Evolutionary conservation across 73 alveolate genomes (phyloP).

Genomic region (Stentor coeruleus): DNA sequence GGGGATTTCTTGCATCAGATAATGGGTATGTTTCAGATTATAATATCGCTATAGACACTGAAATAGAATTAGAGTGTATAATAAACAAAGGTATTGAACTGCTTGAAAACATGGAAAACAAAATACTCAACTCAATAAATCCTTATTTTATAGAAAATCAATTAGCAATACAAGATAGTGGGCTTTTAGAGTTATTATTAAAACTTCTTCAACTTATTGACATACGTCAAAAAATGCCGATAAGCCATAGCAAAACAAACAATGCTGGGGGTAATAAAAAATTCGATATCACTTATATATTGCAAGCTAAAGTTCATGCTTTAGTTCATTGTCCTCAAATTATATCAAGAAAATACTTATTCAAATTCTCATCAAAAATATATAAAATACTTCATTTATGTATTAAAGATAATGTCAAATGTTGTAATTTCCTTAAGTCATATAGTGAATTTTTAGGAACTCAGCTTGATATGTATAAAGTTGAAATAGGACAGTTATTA

Average conservation of each 20-base stretch:
- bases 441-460: not conserved
- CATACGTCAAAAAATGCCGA: not conserved
- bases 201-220: not conserved
- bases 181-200: not conserved
- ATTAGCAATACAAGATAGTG: constrained; percentile 3
- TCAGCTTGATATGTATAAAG: not conserved
- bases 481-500: not conserved
- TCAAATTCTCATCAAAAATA: not conserved
- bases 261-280: not conserved
- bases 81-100: not conserved
- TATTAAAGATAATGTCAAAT: constrained; percentile 6
- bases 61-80: not conserved
- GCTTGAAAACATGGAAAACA: not conserved
- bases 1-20: not conserved
- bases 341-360: not conserved
- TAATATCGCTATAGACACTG: not conserved
- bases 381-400: not conserved
- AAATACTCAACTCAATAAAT: not conserved
- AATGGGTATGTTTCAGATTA: not conserved
- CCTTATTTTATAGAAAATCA: not conserved
- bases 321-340: not conserved
- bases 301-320: not conserved
- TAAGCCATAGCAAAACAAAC: no score
- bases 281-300: not conserved
- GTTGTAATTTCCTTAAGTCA: not conserved